These are phyloP conservation scores for Hypoxylon sp. DNA, from an alignment of 2,329 filamentous ascomycete genomes.

Conservation along the genomic window DNA sequence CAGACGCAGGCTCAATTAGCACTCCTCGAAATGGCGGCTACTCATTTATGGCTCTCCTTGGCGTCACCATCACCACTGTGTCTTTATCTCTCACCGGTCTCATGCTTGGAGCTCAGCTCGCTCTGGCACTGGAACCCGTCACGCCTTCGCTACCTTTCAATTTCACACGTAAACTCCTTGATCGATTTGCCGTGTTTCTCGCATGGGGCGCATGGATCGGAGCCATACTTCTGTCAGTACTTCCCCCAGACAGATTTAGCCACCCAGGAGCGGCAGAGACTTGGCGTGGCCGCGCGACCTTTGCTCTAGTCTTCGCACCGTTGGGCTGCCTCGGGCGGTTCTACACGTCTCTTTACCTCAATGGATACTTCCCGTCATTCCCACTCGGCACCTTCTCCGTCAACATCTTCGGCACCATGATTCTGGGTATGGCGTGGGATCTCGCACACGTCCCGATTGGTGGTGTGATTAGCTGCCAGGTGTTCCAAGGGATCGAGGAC, in stretches of 20 bases:
- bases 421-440: conserved; percentile 84
- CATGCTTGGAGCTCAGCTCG: conserved; percentile 81
- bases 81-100: conserved; percentile 79
- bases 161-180: conserved; percentile 72
- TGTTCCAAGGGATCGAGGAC: conserved; percentile 76
- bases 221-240: conserved; percentile 78
- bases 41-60: conserved; percentile 85
- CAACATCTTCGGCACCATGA: conserved; percentile 82
- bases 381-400: conserved; percentile 89
- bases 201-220: conserved; percentile 84
- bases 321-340: conserved; percentile 83
- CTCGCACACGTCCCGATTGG: conserved; percentile 76
- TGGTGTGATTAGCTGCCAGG: conserved; percentile 74
- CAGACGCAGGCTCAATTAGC: conserved; percentile 58
- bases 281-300: conserved; percentile 83
- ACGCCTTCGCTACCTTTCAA: conserved; percentile 73
- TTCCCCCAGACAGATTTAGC: conserved; percentile 72
- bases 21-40: conserved; percentile 78
- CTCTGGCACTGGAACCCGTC: conserved; percentile 70
- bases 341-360: conserved; percentile 80
- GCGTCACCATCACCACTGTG: conserved; percentile 80
- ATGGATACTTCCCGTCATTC: conserved; percentile 75
- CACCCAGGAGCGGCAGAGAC: conserved; percentile 62
- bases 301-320: conserved; percentile 86
- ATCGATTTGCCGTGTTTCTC: conserved; percentile 74